Conservation (phyloP, 129 eudicot species). For the Centella asiatica region DNA sequence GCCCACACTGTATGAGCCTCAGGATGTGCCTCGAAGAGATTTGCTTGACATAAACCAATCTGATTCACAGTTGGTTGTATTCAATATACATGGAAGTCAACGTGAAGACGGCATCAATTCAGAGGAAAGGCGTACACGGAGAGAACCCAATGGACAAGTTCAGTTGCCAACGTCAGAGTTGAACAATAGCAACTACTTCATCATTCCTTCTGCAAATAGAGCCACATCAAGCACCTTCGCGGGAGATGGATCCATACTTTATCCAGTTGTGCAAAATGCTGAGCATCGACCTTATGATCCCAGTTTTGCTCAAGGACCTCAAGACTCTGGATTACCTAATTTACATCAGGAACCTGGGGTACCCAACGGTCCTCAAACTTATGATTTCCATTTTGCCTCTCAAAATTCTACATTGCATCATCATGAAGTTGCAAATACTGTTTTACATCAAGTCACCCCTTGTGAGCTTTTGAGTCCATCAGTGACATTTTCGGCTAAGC, state of each 20-base stretch:
- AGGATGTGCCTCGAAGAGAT: neutral
- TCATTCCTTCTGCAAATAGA: constrained; percentile 17
- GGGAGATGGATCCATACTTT: constrained; percentile 9
- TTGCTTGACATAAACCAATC: constrained; percentile 7
- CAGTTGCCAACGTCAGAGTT: constrained; percentile 21
- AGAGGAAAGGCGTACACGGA: constrained; percentile 17
- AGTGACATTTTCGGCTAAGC: constrained; percentile 15
- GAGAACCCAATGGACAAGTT: constrained; percentile 16
- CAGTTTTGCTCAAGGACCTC: constrained; percentile 15
- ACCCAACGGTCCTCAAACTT: constrained; percentile 1
- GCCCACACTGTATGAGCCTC: constrained; percentile 15
- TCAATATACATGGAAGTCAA: constrained; percentile 19
- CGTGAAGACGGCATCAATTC: constrained; percentile 17
- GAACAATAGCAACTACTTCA: constrained; percentile 6
- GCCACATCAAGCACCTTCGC: neutral
- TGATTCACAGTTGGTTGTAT: neutral
- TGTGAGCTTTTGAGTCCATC: constrained; percentile 17
- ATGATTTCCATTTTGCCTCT: constrained; percentile 21
- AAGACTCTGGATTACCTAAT: constrained; percentile 16
- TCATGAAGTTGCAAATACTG: constrained; percentile 11
- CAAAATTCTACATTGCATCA: constrained; percentile 27
- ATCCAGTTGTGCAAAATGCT: constrained; percentile 36
- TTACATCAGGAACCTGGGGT: constrained; percentile 18
- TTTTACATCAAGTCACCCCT: constrained; percentile 19
- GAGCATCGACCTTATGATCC: constrained; percentile 11